These are phyloP conservation scores for Huntiella decipiens DNA, from an alignment of 2,329 filamentous ascomycete genomes.

Conservation along the genomic window DNA sequence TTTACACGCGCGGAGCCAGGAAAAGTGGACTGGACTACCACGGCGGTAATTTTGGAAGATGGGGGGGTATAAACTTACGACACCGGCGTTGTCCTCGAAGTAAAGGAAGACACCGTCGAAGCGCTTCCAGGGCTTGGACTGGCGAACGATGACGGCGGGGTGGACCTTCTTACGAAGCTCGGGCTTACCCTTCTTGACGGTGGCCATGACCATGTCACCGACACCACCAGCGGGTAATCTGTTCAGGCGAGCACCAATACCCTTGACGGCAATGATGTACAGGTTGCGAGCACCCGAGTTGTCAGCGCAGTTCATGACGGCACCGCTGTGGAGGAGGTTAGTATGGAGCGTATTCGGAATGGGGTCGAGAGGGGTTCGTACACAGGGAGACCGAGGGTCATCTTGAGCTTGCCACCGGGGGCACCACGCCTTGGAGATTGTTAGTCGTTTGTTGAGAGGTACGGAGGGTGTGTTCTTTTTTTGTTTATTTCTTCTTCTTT, in stretches of 20 bases:
- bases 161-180: constrained; percentile 99
- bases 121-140: constrained; percentile 98
- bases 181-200: constrained; percentile 99
- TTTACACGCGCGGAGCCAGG: not conserved
- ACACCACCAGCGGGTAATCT: constrained; percentile 92
- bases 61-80: constrained; percentile 43
- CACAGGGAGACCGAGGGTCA: constrained; percentile 99
- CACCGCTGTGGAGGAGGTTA: constrained; percentile 48
- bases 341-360: not conserved
- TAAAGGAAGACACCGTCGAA: constrained; percentile 97
- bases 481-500: not conserved
- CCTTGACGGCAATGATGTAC: constrained; percentile 99
- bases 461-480: not conserved
- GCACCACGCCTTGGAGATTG: constrained; percentile 49
- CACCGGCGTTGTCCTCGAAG: constrained; percentile 99
- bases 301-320: constrained; percentile 99
- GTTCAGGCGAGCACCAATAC: constrained; percentile 94
- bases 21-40: not conserved
- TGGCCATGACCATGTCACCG: constrained; percentile 99
- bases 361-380: constrained; percentile 33
- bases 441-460: constrained; percentile 17
- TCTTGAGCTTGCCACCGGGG: constrained; percentile 99
- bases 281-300: constrained; percentile 98
- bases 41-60: not conserved
- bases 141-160: constrained; percentile 95